phyloP scores from a whole-genome alignment of 805 yeast genomes.

The Phaffomyces thermotolerans region DNA sequence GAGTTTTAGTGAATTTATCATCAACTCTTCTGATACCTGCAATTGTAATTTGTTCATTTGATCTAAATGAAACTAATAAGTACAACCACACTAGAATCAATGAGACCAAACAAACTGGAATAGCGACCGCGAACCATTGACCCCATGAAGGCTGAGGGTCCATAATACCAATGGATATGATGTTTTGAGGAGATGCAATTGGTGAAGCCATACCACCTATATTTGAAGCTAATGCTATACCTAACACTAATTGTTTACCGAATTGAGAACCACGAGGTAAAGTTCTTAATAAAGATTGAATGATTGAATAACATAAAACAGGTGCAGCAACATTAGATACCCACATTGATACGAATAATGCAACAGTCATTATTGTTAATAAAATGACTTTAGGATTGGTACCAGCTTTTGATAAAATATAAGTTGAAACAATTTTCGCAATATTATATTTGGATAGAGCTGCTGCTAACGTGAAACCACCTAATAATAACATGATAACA shows the following conservation, averaged over 20 bases:
- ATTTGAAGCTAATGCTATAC: slow-evolving; percentile 89
- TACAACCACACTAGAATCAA: slow-evolving; percentile 67
- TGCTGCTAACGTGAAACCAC: slow-evolving; percentile 94
- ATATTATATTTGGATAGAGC: slow-evolving; percentile 87
- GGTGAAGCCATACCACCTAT: slow-evolving; percentile 98
- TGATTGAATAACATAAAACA: slow-evolving; percentile 81
- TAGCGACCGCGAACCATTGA: slow-evolving; percentile 84
- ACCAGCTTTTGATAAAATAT: slow-evolving; percentile 76
- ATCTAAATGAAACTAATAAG: slow-evolving; percentile 56
- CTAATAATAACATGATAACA: slow-evolving; percentile 79
- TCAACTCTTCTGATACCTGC: slow-evolving; percentile 44
- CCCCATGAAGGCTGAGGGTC: slow-evolving; percentile 80
- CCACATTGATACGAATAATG: slow-evolving; percentile 88
- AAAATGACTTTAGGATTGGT: slow-evolving; percentile 74
- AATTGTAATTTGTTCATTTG: slow-evolving; percentile 38
- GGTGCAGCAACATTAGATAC: slow-evolving; percentile 97
- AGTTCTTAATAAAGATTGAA: slow-evolving; percentile 83
- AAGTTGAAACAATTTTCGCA: slow-evolving; percentile 79
- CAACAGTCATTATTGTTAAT: slow-evolving; percentile 77
- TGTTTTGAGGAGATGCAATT: slow-evolving; percentile 94
- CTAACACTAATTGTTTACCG: slow-evolving; percentile 77
- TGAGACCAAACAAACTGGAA: slow-evolving; percentile 68
- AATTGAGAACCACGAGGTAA: slow-evolving; percentile 72
- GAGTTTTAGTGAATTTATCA: slow-evolving; percentile 65
- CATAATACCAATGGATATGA: slow-evolving; percentile 86